Base-by-base conservation (phyloP, 148 eudicot species). In the Bassia scoparia region DNA sequence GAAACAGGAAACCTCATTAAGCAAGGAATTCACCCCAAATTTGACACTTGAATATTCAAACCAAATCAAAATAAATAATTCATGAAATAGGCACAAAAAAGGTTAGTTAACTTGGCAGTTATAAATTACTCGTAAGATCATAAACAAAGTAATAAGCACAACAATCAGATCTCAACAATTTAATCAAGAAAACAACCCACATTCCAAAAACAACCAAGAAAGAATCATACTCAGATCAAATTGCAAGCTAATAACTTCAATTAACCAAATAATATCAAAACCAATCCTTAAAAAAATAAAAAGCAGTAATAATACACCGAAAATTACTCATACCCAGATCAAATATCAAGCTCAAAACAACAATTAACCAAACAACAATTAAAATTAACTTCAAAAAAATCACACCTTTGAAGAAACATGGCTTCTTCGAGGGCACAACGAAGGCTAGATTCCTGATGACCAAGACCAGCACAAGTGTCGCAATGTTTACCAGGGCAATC, bases 371-470 rank as follows among this genome's bases (percentile, higher is more conserved):
- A 30, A 54, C n/a, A 24, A n/a, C n/a, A n/a, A n/a, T n/a, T n/a
- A 41, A 43, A 56, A 23, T 9, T 54, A 54, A 71, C 6, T 37
- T 11, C 15, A 52, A 27, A 10, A 23, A 52, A n/a, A 34, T n/a
- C 14, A 13, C 79, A 94, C 98, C 98, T 89, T 52, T 81, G 70
- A 61, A 91, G 96, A 75, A 88, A 84, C 74, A 94, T 33, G 58
- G 98, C 96, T 46, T 94, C 98, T 87, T 95, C 96, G 54, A 95
- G 93, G 61, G 97, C 98, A 80, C 98, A 95, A 48, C 97, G 83
- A 34, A 95, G 97, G 82, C 98, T 95, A 43, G 97, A 91, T 76
- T 95, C 98, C 67, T 95, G 98, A 70, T 95, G 98, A 29, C 98
- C 98, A 69, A 95, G 74, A 44, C 98, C 98, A 70, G 78, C 97